These are phyloP conservation scores for Kandelia obovata DNA, from an alignment of 345 rosid species.

Conservation along the genomic window DNA sequence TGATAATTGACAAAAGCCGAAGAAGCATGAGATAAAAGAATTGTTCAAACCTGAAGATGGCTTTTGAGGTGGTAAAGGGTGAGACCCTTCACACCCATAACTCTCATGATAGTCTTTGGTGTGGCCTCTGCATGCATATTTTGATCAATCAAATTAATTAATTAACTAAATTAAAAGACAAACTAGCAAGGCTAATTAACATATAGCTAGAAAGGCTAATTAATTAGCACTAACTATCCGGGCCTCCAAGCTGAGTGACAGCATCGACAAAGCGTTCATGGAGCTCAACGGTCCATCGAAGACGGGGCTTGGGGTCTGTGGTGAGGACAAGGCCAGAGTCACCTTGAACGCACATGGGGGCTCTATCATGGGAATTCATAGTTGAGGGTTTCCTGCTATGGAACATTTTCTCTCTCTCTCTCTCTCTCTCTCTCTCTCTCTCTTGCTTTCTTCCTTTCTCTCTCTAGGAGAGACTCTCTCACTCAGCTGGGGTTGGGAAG, in stretches of 20 bases:
- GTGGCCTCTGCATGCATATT: slow-evolving; percentile 77
- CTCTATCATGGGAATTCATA: slow-evolving; percentile 90
- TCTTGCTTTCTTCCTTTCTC: slow-evolving; percentile 17
- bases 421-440: slow-evolving; percentile 23
- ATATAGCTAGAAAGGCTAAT: not conserved
- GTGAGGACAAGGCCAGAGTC: slow-evolving; percentile 99
- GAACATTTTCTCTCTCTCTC: slow-evolving; percentile 66
- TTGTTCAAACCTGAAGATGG: slow-evolving; percentile 93
- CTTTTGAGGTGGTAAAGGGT: slow-evolving; percentile 99
- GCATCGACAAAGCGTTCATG: slow-evolving; percentile 99
- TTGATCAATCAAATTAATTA: not conserved
- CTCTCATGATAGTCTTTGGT: slow-evolving; percentile 99
- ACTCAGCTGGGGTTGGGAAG: slow-evolving; percentile 4
- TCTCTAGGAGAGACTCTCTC: slow-evolving; percentile 11
- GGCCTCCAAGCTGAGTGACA: slow-evolving; percentile 97
- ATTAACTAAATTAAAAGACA: not conserved
- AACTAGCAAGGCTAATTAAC: not conserved
- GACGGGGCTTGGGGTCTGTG: slow-evolving; percentile 99
- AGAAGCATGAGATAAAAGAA: slow-evolving; percentile 20
- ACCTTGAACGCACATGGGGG: slow-evolving; percentile 91
- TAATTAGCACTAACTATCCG: slow-evolving; percentile 55
- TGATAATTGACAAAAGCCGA: slow-evolving; percentile 11
- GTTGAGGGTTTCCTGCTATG: slow-evolving; percentile 83
- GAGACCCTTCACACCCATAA: slow-evolving; percentile 99
- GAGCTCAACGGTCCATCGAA: slow-evolving; percentile 99